These are phyloP conservation scores for Pseudopyrenochaeta lycopersici DNA, from an alignment of 2,329 filamentous ascomycete species.

Conservation along the genomic window DNA sequence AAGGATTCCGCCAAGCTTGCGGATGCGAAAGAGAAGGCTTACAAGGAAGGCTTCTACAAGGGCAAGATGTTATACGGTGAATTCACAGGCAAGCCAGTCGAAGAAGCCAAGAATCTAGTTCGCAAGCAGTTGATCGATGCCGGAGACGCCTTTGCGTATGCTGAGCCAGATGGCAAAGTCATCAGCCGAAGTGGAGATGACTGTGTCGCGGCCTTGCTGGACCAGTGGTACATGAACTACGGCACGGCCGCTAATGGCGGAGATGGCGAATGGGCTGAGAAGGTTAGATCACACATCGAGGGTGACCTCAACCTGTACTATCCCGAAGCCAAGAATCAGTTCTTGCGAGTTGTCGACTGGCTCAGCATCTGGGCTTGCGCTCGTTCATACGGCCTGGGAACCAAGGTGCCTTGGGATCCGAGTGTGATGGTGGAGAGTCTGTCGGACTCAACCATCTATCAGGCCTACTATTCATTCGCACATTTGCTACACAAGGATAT, in stretches of 20 bases:
- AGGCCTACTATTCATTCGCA: conserved; percentile 72
- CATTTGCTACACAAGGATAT: conserved; percentile 81
- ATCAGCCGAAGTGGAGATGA: conserved; percentile 89
- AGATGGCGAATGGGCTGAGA: conserved; percentile 77
- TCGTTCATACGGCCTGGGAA: conserved; percentile 89
- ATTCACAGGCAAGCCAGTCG: conserved; percentile 86
- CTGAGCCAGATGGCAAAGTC: conserved; percentile 89
- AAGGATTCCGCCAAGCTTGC: conserved; percentile 92
- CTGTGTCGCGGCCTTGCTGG: conserved; percentile 90
- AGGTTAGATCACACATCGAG: conserved; percentile 58
- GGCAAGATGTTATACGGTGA: conserved; percentile 88
- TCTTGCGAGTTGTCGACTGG: conserved; percentile 89
- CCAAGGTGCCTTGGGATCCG: conserved; percentile 92
- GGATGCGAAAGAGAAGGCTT: conserved; percentile 94
- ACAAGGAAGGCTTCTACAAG: conserved; percentile 98
- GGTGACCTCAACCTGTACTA: conserved; percentile 82
- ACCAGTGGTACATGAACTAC: conserved; percentile 99
- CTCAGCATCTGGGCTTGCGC: conserved; percentile 88
- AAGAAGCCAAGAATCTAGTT: conserved; percentile 86
- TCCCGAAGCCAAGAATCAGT: conserved; percentile 63
- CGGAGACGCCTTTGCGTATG: conserved; percentile 87
- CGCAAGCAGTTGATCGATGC: conserved; percentile 78
- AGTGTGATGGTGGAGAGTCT: conserved; percentile 91
- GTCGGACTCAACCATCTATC: conserved; percentile 92
- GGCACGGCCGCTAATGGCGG: conserved; percentile 72